These are phyloP conservation scores for Pichia sp. DNA, from an alignment of 1,139 yeast species.

Conservation along the genomic window DNA sequence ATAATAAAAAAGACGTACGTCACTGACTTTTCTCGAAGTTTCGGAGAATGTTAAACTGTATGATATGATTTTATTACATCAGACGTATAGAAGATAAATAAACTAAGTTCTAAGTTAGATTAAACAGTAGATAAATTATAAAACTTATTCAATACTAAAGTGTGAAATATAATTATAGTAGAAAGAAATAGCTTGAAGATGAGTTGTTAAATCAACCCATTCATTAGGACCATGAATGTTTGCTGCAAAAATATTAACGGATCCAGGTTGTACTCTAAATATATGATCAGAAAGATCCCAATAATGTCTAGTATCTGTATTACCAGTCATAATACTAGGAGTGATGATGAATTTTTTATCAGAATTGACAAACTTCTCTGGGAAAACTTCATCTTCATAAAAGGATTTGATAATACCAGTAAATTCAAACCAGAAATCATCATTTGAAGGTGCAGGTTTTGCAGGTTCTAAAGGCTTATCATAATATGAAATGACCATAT, in stretches of 20 bases:
- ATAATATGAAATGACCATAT: slow-evolving; percentile 37
- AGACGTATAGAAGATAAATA: too few species aligned
- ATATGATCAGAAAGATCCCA: slow-evolving; percentile 71
- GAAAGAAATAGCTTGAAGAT: slow-evolving; percentile 53
- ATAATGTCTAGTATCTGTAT: slow-evolving; percentile 78
- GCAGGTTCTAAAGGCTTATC: slow-evolving; percentile 36
- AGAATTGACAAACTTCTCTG: slow-evolving; percentile 33
- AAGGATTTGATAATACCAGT: slow-evolving; percentile 43
- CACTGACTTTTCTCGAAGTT: too few species aligned
- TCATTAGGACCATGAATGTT: slow-evolving; percentile 33
- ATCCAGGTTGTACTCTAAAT: slow-evolving; percentile 43
- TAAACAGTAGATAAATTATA: background rate
- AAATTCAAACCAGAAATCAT: slow-evolving; percentile 38
- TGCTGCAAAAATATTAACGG: slow-evolving; percentile 11
- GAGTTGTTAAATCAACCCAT: slow-evolving; percentile 42
- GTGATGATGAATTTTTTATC: slow-evolving; percentile 48
- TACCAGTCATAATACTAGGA: slow-evolving; percentile 69
- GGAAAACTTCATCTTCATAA: slow-evolving; percentile 40
- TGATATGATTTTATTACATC: too few species aligned
- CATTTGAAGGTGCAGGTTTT: slow-evolving; percentile 39
- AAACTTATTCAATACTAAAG: background rate
- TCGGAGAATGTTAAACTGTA: too few species aligned
- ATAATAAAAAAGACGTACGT: too few species aligned
- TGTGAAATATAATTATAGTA: slow-evolving; percentile 30
- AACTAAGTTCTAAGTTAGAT: too few species aligned